phyloP scores from a whole-genome alignment of 257 asterid genomes.

The Rubia yunnanensis region DNA sequence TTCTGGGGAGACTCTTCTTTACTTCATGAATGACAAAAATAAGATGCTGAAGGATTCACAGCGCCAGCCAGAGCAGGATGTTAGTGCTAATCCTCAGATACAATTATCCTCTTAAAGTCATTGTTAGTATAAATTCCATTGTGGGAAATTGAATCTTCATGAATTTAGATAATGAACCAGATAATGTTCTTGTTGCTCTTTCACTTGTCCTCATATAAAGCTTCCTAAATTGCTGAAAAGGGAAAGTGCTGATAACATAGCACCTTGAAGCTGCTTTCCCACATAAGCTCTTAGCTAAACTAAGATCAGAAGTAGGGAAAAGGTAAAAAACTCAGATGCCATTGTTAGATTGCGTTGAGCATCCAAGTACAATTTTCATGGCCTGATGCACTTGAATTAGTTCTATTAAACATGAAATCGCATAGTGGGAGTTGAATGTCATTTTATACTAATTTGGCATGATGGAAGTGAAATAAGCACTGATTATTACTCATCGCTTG shows the following conservation, averaged over 20 bases:
- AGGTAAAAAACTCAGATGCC: not conserved
- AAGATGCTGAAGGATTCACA: slow-evolving; percentile 55
- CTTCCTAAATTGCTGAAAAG: not conserved
- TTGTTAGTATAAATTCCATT: slow-evolving; percentile 2
- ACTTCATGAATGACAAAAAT: slow-evolving; percentile 55
- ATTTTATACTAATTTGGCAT: not conserved
- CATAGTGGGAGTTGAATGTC: not conserved
- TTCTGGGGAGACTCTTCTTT: slow-evolving; percentile 68
- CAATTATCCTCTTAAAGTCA: slow-evolving; percentile 1
- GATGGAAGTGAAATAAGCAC: not conserved
- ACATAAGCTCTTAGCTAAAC: not conserved
- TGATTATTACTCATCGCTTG: not conserved
- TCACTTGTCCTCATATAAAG: not conserved
- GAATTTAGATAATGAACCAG: not conserved
- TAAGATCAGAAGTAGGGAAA: not conserved
- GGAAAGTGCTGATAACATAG: not conserved
- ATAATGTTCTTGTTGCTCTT: not conserved
- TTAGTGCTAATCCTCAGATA: slow-evolving; percentile 28
- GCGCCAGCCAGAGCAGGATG: slow-evolving; percentile 75
- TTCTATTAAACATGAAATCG: not conserved
- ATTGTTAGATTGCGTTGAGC: not conserved
- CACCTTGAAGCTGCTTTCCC: not conserved
- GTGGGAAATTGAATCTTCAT: not conserved
- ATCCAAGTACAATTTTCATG: not conserved
- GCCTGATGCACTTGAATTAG: not conserved